Percentiles rank a stretch among this genome's conserved stretches.
These are phyloP conservation scores for Candolleomyces efflorescens DNA, from an alignment of 768 basidiomycete genomes.

Conservation along the genomic window DNA sequence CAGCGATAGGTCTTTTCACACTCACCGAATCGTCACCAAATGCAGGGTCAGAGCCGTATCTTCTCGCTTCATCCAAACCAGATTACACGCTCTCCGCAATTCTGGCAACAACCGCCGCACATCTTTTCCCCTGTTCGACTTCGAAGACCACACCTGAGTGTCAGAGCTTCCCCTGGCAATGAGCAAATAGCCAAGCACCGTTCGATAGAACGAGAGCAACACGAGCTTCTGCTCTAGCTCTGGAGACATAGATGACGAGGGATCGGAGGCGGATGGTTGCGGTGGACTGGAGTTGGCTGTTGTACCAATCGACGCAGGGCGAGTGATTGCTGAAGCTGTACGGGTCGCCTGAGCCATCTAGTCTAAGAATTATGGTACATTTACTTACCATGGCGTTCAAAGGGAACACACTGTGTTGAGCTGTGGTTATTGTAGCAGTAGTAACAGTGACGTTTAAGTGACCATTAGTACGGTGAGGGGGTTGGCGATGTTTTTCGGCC, in stretches of 20 bases:
- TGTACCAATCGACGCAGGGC: neutral
- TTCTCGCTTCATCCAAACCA: constrained; percentile 77
- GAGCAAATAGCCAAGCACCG: constrained; percentile 84
- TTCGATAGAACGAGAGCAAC: constrained; percentile 73
- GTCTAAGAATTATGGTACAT: neutral
- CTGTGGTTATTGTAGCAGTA: too few species aligned
- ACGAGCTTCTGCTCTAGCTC: constrained; percentile 80
- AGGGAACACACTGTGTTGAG: too few species aligned
- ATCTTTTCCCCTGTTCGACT: constrained; percentile 75
- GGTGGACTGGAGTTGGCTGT: neutral
- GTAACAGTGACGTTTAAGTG: too few species aligned
- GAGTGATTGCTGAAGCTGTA: neutral
- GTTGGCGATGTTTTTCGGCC: too few species aligned
- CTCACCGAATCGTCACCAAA: constrained; percentile 51
- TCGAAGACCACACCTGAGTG: constrained; percentile 85
- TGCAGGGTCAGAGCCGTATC: constrained; percentile 32
- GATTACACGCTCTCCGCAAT: constrained; percentile 76
- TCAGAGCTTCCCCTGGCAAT: constrained; percentile 70
- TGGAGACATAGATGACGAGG: constrained; percentile 32
- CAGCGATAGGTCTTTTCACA: constrained; percentile 10
- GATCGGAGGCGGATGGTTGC: neutral
- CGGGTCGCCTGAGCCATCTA: neutral
- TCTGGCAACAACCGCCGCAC: constrained; percentile 66
- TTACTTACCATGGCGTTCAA: neutral
- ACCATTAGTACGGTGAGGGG: too few species aligned